A percentile compares a stretch with the other conserved stretches of the same genome.
Conservation (phyloP, 2,329 filamentous ascomycete genomes). For the Gyromitra esculenta region DNA sequence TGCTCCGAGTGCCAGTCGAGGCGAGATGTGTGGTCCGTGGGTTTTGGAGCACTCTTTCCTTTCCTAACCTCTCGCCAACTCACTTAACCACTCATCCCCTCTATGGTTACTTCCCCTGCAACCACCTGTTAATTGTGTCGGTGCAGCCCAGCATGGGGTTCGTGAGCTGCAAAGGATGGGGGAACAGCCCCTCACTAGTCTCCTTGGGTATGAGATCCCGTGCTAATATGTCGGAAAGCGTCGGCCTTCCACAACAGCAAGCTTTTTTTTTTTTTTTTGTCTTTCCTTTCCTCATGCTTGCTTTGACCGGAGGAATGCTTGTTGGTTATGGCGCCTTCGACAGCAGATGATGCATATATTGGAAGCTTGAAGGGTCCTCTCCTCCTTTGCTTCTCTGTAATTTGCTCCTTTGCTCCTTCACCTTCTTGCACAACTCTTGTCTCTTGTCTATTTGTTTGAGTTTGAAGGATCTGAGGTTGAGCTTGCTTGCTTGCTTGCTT, state of each 20-base stretch:
- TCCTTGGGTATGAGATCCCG: constrained; percentile 35
- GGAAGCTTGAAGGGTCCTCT: constrained; percentile 38
- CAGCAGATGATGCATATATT: constrained; percentile 40
- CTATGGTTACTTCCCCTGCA: constrained; percentile 10
- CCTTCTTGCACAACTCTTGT: constrained; percentile 3
- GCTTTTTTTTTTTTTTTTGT: constrained; percentile 41
- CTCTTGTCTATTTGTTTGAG: constrained; percentile 17
- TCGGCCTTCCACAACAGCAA: constrained; percentile 43
- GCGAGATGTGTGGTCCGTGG: constrained; percentile 15
- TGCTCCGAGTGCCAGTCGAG: not conserved
- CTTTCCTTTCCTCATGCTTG: constrained; percentile 24
- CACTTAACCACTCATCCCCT: constrained; percentile 11
- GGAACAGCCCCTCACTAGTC: constrained; percentile 43
- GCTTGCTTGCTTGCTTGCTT: constrained; percentile 5
- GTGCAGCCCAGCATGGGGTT: constrained; percentile 32
- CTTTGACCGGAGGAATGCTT: constrained; percentile 9
- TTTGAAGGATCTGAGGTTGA: not conserved
- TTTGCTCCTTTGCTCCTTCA: constrained; percentile 36
- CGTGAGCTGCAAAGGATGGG: constrained; percentile 29
- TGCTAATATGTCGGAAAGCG: constrained; percentile 45
- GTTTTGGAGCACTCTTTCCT: constrained; percentile 11
- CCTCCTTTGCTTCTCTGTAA: constrained; percentile 42
- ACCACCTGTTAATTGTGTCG: constrained; percentile 23
- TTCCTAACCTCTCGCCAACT: not conserved
- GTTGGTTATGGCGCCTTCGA: constrained; percentile 34